Conservation (phyloP, 139 green algal genomes). For the Trebouxia sp. region DNA sequence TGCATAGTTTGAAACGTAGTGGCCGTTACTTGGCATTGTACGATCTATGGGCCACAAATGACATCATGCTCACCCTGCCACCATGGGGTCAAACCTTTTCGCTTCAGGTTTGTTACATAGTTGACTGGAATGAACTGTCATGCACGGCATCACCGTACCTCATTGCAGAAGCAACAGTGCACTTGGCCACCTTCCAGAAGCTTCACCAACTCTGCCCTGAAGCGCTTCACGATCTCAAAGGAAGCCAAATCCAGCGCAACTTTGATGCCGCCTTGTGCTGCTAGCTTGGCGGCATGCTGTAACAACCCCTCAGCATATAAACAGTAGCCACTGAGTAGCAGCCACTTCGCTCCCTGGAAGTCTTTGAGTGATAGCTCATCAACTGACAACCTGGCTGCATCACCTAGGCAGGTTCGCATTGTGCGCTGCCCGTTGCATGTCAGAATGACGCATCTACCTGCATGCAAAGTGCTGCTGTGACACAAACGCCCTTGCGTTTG, state of each 20-base stretch:
- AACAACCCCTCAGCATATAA: conserved; percentile 57
- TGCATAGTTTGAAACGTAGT: too few species aligned
- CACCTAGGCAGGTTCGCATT: conserved; percentile 67
- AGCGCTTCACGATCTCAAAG: conserved; percentile 70
- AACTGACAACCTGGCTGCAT: conserved; percentile 27
- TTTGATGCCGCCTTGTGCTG: conserved; percentile 31
- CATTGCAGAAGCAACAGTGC: conserved; percentile 67
- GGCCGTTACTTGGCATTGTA: too few species aligned
- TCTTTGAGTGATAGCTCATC: conserved; percentile 35
- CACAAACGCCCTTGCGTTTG: neutral
- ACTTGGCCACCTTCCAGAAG: conserved; percentile 47
- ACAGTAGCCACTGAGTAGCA: conserved; percentile 47
- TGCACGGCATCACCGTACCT: too few species aligned
- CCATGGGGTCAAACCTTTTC: too few species aligned
- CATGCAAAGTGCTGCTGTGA: neutral
- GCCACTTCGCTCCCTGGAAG: conserved; percentile 50
- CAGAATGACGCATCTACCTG: conserved; percentile 61
- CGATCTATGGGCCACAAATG: too few species aligned
- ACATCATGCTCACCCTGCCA: too few species aligned
- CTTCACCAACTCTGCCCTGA: conserved; percentile 37
- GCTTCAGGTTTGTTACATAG: too few species aligned
- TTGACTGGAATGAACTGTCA: too few species aligned
- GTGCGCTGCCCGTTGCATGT: conserved; percentile 55
- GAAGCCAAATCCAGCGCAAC: conserved; percentile 67
- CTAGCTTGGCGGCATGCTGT: conserved; percentile 45